Evolutionary conservation across 2,329 filamentous ascomycete species (phyloP), one percentile per base, ranked within the genome.

Genomic region (Arthrobotrys pseudoclavata): DNA sequence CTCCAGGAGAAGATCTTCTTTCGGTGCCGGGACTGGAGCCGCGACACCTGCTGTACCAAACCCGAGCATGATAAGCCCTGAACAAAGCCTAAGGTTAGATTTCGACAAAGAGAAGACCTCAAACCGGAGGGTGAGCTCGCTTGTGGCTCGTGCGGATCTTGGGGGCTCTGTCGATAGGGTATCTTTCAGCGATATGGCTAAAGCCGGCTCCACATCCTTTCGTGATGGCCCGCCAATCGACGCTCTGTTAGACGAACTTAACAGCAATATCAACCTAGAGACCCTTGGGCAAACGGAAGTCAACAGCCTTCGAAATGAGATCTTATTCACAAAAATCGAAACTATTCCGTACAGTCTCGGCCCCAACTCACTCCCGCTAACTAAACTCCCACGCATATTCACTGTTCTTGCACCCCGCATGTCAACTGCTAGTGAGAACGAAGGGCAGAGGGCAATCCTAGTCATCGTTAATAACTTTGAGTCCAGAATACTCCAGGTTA

Each of bases 61-160:
- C 55, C 86, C 91, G 61, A 89, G 93, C 69, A 94, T 97, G 81
- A 96, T 75, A 85, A 93, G 50, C 91, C 91, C 1, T 89, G 80
- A 91, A 0, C 84, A 95, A n/a, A 91, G 92, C 69, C 88, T 91
- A 48, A 91, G 93, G 70, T 86, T 87, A 75, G 86, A 84, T 22
- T 84, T 86, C 69, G 85, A 87, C 34, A 86, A 87, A 29, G 86
- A 79, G 31, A 84, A 84, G n/a, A 87, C 87, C 79, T 87, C 89
- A 50, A 89, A 88, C n/a, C 89, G 96, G 50, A 89, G 96, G 62
- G 91, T 98, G 26, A 99, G 96, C 85, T 98, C 95, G 15, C 88
- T 97, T 84, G 86, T 97, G 66, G 94, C 94, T 15, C 88, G 95
- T 81, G 92, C 92, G 34, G 95, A 97, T 82, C 86, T 97, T 20